Evolutionary conservation across 768 basidiomycete species (phyloP).

Genomic region (Termitomyces eurrhizus): DNA sequence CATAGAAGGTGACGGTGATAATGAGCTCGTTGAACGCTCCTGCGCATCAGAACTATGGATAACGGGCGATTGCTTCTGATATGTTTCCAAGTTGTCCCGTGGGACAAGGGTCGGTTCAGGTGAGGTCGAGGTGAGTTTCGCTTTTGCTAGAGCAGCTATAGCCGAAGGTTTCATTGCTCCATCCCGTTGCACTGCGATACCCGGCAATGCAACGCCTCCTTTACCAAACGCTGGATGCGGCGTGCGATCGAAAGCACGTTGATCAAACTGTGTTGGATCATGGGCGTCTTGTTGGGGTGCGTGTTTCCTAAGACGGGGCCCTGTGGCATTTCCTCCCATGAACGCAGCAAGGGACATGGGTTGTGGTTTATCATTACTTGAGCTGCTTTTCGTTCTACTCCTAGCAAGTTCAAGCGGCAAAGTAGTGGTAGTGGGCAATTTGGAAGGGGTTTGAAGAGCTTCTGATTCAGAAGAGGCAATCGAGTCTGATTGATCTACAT

Average conservation of each 20-base stretch:
- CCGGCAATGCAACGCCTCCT: constrained; percentile 74
- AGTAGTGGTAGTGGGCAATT: neutral
- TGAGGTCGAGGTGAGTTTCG: neutral
- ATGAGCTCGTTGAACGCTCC: constrained; percentile 37
- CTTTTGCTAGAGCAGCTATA: constrained; percentile 5
- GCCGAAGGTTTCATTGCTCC: constrained; percentile 7
- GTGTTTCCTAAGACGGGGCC: constrained; percentile 69
- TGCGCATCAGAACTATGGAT: constrained; percentile 16
- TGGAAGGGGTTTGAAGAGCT: constrained; percentile 43
- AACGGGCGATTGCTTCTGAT: neutral
- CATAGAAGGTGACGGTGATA: constrained; percentile 8
- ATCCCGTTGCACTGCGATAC: constrained; percentile 40
- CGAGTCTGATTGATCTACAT: neutral
- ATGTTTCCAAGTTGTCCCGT: neutral
- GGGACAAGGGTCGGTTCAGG: neutral
- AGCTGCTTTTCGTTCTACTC: neutral
- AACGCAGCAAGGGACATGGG: constrained; percentile 76
- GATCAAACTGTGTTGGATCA: constrained; percentile 64
- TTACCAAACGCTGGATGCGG: constrained; percentile 77
- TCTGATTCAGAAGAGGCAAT: constrained; percentile 30
- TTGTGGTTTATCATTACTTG: constrained; percentile 22
- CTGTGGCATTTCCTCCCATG: constrained; percentile 75
- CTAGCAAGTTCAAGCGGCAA: neutral
- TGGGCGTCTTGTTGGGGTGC: constrained; percentile 67
- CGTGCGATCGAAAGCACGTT: constrained; percentile 44